Percentiles rank a stretch among this genome's conserved stretches.
Conservation (phyloP, 2,329 filamentous ascomycete species). For the Fusarium secorum region DNA sequence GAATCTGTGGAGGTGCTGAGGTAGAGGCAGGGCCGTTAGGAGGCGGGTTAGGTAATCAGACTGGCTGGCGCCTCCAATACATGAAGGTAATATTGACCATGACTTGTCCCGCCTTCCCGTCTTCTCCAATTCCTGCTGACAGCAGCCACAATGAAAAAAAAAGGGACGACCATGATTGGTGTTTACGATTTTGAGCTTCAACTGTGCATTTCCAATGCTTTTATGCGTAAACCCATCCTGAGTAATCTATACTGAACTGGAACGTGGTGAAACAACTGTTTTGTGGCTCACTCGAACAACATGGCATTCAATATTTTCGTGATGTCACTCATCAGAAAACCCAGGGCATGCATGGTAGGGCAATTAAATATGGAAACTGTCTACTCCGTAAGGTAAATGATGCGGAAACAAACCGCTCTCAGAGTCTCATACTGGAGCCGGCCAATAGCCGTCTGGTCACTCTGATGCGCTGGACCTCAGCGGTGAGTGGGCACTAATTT, state of each 20-base stretch:
- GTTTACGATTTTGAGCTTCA: background rate
- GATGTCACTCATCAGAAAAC: conserved; percentile 19
- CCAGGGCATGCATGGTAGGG: conserved; percentile 21
- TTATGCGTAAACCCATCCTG: background rate
- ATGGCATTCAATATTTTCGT: background rate
- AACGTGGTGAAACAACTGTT: background rate
- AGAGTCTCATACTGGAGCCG: background rate
- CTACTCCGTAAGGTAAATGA: background rate
- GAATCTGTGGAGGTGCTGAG: conserved; percentile 40
- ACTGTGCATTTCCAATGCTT: background rate
- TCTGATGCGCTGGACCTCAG: background rate
- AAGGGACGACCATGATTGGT: background rate
- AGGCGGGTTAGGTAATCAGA: conserved; percentile 25
- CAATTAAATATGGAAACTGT: conserved; percentile 15
- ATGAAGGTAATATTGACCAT: background rate
- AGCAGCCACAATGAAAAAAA: conserved; percentile 7
- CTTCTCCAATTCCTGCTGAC: conserved; percentile 13
- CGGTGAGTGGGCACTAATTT: background rate
- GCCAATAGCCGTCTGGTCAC: conserved; percentile 12
- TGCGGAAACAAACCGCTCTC: conserved; percentile 29
- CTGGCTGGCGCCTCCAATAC: background rate
- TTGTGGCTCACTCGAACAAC: background rate
- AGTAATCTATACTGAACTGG: background rate
- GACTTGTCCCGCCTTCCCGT: background rate
- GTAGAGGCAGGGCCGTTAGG: conserved; percentile 30